Conservation (phyloP, 352 stramenopile species). For the Phytopythium kandeliae region DNA sequence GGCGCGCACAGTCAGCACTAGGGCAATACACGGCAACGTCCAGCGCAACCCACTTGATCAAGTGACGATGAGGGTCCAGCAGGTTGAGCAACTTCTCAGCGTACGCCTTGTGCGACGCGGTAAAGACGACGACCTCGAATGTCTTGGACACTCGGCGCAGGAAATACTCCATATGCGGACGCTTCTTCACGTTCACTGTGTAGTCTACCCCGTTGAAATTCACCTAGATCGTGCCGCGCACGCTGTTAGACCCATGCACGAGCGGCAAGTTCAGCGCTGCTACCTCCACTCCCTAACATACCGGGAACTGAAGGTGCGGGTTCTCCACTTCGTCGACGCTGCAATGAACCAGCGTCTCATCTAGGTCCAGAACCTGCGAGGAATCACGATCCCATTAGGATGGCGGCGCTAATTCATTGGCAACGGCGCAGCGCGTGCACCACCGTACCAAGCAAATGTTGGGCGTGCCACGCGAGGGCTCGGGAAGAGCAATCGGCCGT, state of each 20-base stretch:
- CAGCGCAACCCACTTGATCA: slow-evolving; percentile 71
- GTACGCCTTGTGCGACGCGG: slow-evolving; percentile 93
- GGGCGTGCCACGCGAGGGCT: slow-evolving; percentile 40
- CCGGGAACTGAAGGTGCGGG: slow-evolving; percentile 94
- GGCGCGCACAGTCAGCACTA: no score
- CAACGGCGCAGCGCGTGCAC: no score
- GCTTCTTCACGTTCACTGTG: slow-evolving; percentile 95
- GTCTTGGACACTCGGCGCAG: slow-evolving; percentile 86
- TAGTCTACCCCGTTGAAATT: slow-evolving; percentile 95
- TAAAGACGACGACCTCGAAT: slow-evolving; percentile 99
- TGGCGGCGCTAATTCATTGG: no score
- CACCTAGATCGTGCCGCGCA: slow-evolving; percentile 33
- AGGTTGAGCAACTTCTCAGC: slow-evolving; percentile 96
- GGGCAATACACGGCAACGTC: slow-evolving; percentile 6
- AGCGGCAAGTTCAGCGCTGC: background rate
- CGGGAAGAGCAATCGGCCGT: slow-evolving; percentile 47
- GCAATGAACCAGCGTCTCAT: slow-evolving; percentile 99
- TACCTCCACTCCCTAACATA: slow-evolving; percentile 20
- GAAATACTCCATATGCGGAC: slow-evolving; percentile 95
- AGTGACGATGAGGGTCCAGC: slow-evolving; percentile 90
- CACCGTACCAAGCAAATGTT: slow-evolving; percentile 67
- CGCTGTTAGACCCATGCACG: background rate
- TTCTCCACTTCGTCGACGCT: slow-evolving; percentile 94
- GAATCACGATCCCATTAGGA: background rate
- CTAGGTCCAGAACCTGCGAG: slow-evolving; percentile 92